Percentiles rank a stretch among this genome's conserved stretches.
These are phyloP conservation scores for Botrytis cinerea DNA, from an alignment of 2,329 filamentous ascomycete species.

Conservation along the genomic window DNA sequence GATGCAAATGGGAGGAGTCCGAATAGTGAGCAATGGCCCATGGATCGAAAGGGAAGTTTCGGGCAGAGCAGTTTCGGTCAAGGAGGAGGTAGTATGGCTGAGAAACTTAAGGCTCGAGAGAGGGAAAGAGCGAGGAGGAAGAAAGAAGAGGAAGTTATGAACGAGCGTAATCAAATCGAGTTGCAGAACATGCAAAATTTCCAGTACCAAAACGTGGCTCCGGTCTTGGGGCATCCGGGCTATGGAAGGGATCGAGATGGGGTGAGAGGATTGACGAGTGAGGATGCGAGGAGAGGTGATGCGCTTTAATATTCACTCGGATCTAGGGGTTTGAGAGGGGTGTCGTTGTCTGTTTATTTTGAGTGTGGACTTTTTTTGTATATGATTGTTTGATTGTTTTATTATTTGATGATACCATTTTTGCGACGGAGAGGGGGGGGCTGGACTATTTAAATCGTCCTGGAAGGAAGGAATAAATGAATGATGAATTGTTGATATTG, in stretches of 20 bases:
- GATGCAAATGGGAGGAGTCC: constrained; percentile 20
- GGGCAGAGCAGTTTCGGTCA: constrained; percentile 26
- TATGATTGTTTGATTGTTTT: background rate
- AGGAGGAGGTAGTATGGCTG: constrained; percentile 21
- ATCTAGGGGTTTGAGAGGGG: too few relatives aligned
- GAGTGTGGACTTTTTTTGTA: background rate
- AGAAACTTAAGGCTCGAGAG: constrained; percentile 16
- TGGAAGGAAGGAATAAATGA: too few relatives aligned
- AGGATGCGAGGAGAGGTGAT: constrained; percentile 33
- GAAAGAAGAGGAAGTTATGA: constrained; percentile 28
- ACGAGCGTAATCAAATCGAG: constrained; percentile 32
- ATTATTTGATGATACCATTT: constrained; percentile 15
- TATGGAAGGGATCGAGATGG: constrained; percentile 29
- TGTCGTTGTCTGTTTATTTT: background rate
- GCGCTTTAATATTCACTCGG: constrained; percentile 24
- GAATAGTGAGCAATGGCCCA: constrained; percentile 30
- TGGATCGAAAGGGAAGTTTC: constrained; percentile 32
- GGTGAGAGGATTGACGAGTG: constrained; percentile 24
- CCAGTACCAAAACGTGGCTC: constrained; percentile 36
- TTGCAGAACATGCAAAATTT: constrained; percentile 32
- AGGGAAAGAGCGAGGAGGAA: constrained; percentile 25
- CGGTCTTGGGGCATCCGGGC: constrained; percentile 37
- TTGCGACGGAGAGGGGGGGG: background rate
- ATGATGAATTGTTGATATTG: background rate
- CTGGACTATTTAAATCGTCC: background rate